Base-by-base conservation (phyloP, 495 filamentous ascomycete species). In the Trichoderma orchidacearum region DNA sequence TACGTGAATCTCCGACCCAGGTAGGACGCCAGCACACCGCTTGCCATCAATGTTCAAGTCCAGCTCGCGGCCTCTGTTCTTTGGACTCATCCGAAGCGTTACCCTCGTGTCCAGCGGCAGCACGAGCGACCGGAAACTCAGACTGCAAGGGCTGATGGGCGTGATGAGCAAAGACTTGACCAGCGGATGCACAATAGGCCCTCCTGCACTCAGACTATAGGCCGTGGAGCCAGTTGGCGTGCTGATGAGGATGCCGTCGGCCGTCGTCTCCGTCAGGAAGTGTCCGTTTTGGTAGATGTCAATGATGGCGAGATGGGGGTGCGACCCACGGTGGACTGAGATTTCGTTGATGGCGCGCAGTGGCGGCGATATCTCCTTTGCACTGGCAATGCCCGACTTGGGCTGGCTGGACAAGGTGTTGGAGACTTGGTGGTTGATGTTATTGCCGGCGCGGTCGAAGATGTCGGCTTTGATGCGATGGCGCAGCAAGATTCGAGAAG, bases 321-420 rank as follows among this genome's bases (percentile, higher is more conserved):
- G 84, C 34, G 83, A 79, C 53, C 93, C 93, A 13, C 93, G 86
- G 65, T 98, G 94, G 51, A 98, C 84, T 28, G 93, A 85, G 7
- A 98, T 79, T 66, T 98, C 93, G 65, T 98, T 98, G 72, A 97
- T 87, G 51, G 93, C 93, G 65, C 95, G 91, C 3, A 90, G 78
- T 32, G 21, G 51, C 65, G 60, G 60, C 66, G 53, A 52, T 66
- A 51, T 28, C 65, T 55, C 23, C 61, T 55, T 21, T n/a, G 48
- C 21, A 25, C 35, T 18, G 18, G 57, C 31, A 7, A 32, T 29
- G 12, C 45, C 30, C 30, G 45, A 41, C 56, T 34, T 28, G 15
- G 41, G 29, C 41, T 58, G 41, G 56, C 28, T 51, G 28, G 48
- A 12, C 30, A 51, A 18, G 2, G 31, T 51, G 56, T 35, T 38